Percentiles rank a stretch among this genome's conserved stretches.
These are phyloP conservation scores for Bondarzewia mesenterica DNA, from an alignment of 1,284 basidiomycete genomes.

Conservation along the genomic window DNA sequence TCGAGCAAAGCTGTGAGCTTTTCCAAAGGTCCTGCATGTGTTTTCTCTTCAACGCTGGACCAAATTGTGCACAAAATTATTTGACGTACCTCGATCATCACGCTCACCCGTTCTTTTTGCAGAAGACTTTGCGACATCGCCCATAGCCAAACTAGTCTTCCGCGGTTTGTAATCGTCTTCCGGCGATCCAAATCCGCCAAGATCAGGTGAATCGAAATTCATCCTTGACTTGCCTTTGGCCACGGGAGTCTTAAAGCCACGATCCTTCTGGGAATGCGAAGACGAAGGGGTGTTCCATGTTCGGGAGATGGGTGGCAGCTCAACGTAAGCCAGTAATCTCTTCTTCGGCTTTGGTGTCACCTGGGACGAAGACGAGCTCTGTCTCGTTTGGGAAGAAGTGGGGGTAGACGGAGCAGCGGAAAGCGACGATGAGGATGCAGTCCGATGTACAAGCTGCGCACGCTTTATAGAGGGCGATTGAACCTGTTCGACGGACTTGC, in stretches of 20 bases:
- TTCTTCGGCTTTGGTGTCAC: slow-evolving; percentile 16
- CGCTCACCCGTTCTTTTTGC: slow-evolving; percentile 61
- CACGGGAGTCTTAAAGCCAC: slow-evolving; percentile 19
- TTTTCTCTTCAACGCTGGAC: slow-evolving; percentile 8
- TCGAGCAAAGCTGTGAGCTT: slow-evolving; percentile 70
- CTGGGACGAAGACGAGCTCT: slow-evolving; percentile 9
- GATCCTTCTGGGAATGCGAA: slow-evolving; percentile 20
- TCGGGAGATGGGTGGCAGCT: slow-evolving; percentile 40
- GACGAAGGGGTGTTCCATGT: slow-evolving; percentile 40
- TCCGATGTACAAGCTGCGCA: slow-evolving; percentile 13
- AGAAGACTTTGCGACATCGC: slow-evolving; percentile 32
- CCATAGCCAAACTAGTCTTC: slow-evolving; percentile 16
- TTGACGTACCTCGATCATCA: slow-evolving; percentile 56
- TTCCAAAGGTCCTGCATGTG: slow-evolving; percentile 56
- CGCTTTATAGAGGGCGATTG: slow-evolving; percentile 27
- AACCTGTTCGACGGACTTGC: slow-evolving; percentile 34
- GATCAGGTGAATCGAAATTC: slow-evolving; percentile 33
- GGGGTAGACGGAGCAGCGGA: slow-evolving; percentile 10
- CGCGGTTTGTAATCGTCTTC: slow-evolving; percentile 32
- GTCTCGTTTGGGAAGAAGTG: slow-evolving; percentile 8
- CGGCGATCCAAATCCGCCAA: slow-evolving; percentile 54
- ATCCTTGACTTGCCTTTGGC: slow-evolving; percentile 17
- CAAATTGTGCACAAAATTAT: not conserved
- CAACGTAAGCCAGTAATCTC: slow-evolving; percentile 48
- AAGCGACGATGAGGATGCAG: slow-evolving; percentile 9